These are phyloP conservation scores for Thalassiosira hispida DNA, from an alignment of 352 stramenopile species.

Conservation along the genomic window DNA sequence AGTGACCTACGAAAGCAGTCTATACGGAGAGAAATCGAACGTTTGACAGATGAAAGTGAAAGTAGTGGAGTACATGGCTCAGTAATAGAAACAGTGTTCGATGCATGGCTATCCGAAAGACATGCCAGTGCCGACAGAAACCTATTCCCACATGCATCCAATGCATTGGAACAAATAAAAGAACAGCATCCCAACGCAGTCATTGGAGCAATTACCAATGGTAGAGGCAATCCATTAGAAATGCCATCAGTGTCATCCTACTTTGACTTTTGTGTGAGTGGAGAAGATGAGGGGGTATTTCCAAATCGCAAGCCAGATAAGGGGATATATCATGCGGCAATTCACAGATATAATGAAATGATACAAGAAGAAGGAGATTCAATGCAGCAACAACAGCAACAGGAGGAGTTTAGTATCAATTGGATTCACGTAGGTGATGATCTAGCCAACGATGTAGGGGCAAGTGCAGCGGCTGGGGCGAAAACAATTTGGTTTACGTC, in stretches of 20 bases:
- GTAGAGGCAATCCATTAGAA: constrained; percentile 64
- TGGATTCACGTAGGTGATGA: constrained; percentile 83
- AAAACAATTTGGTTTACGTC: constrained; percentile 67
- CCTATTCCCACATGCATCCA: constrained; percentile 57
- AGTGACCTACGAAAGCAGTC: constrained; percentile 62
- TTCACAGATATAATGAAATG: constrained; percentile 6
- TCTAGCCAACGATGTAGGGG: constrained; percentile 78
- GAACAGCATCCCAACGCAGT: constrained; percentile 48
- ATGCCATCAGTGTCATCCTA: constrained; percentile 61
- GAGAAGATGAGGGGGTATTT: constrained; percentile 73
- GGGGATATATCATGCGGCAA: constrained; percentile 17
- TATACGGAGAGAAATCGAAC: constrained; percentile 55
- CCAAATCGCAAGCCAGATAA: constrained; percentile 63
- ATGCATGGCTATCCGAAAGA: constrained; percentile 63
- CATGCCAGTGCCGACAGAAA: constrained; percentile 67
- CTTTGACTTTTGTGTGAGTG: constrained; percentile 80
- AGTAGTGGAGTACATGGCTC: constrained; percentile 7
- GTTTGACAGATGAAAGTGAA: constrained; percentile 14
- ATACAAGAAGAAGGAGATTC: neutral
- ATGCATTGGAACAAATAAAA: constrained; percentile 45
- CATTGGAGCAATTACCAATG: constrained; percentile 79
- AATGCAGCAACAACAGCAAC: neutral
- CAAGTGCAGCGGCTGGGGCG: constrained; percentile 59
- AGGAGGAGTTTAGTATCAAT: constrained; percentile 1
- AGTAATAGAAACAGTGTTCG: constrained; percentile 56